Conservation (phyloP, 805 yeast species). For the Ogataea minuta region DNA sequence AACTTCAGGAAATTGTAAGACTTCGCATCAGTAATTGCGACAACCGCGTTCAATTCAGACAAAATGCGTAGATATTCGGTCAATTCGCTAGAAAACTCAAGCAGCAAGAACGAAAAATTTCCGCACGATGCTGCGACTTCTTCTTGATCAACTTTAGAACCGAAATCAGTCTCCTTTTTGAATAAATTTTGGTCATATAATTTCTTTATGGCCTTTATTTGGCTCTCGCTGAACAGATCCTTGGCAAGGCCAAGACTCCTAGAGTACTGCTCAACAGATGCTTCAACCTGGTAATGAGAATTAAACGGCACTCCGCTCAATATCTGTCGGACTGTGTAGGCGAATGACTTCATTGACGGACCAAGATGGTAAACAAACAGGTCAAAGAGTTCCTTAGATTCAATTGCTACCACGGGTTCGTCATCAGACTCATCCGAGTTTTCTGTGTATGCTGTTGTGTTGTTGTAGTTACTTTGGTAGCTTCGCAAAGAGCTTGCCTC, state of each 20-base stretch:
- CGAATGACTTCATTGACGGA: constrained; percentile 68
- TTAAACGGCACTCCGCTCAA: constrained; percentile 59
- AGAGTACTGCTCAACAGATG: constrained; percentile 42
- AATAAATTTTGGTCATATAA: constrained; percentile 58
- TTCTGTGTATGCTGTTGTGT: constrained; percentile 2
- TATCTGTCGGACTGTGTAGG: constrained; percentile 61
- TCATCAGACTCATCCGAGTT: constrained; percentile 32
- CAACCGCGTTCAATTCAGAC: constrained; percentile 27
- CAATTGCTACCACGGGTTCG: constrained; percentile 27
- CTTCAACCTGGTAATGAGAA: constrained; percentile 35
- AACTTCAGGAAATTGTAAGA: constrained; percentile 54
- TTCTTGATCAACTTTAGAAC: constrained; percentile 60
- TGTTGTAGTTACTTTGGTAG: constrained; percentile 1
- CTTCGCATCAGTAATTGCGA: constrained; percentile 13
- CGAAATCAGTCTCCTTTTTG: constrained; percentile 36
- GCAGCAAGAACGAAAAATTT: constrained; percentile 65
- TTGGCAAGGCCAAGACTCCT: constrained; percentile 50
- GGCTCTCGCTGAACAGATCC: constrained; percentile 54
- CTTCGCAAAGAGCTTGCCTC: constrained; percentile 16
- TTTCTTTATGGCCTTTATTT: constrained; percentile 53
- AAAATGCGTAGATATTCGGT: constrained; percentile 44
- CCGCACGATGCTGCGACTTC: constrained; percentile 85
- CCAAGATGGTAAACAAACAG: constrained; percentile 66
- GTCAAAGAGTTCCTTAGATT: constrained; percentile 52
- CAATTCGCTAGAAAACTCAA: constrained; percentile 61